Evolutionary conservation across 169 alveolate genomes (phyloP).

Genomic region (Eimeria acervulina): DNA sequence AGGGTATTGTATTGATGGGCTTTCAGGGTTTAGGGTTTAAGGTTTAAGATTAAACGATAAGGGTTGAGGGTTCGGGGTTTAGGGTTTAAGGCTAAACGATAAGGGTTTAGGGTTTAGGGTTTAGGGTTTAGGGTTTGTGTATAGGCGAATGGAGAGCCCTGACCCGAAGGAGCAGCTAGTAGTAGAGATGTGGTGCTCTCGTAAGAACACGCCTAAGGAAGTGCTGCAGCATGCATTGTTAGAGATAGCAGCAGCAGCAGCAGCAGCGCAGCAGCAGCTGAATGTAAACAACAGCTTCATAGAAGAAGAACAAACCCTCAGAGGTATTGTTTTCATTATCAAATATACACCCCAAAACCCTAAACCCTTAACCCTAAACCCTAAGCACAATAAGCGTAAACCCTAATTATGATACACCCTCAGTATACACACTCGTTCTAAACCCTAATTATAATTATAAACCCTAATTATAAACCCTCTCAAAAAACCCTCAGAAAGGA

Average conservation of each 20-base stretch:
- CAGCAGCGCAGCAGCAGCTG: slow-evolving; percentile 41
- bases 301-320: slow-evolving; percentile 42
- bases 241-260: slow-evolving; percentile 32
- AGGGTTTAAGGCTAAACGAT: neutral
- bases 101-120: neutral
- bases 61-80: neutral
- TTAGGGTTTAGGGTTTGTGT: slow-evolving; percentile 28
- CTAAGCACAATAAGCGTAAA: neutral
- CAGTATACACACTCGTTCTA: neutral
- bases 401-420: neutral
- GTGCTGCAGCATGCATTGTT: slow-evolving; percentile 84
- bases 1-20: too few species aligned
- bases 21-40: neutral
- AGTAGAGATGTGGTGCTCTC: slow-evolving; percentile 91
- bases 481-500: neutral
- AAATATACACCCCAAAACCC: neutral
- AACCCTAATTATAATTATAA: neutral
- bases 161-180: slow-evolving; percentile 93
- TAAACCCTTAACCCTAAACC: slow-evolving; percentile 9
- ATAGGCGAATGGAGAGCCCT: slow-evolving; percentile 86
- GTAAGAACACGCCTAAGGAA: slow-evolving; percentile 86
- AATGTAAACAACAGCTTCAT: slow-evolving; percentile 5
- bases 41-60: neutral
- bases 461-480: neutral
- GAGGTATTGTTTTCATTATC: too few species aligned